phyloP scores from a whole-genome alignment of 148 eudicot genomes.

The Arctostaphylos glauca region DNA sequence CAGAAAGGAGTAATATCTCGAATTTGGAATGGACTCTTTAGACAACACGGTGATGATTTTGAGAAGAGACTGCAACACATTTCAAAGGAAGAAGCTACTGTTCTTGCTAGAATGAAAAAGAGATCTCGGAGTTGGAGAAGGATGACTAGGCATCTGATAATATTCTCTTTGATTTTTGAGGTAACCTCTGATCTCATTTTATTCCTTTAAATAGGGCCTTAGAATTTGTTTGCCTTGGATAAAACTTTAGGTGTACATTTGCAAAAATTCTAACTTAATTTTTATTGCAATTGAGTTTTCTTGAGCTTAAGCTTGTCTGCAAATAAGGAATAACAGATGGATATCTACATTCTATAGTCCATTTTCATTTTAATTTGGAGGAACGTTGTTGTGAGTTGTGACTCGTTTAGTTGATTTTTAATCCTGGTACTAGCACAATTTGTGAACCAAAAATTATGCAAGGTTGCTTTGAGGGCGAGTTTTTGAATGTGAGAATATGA shows the following conservation, averaged over 20 bases:
- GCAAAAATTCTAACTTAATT: not conserved
- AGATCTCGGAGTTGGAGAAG: conserved; percentile 63
- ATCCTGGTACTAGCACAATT: not conserved
- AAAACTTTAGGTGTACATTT: not conserved
- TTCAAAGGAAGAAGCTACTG: conserved; percentile 67
- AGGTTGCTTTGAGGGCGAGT: not conserved
- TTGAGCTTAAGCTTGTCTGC: conserved; percentile 6
- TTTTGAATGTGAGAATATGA: not conserved
- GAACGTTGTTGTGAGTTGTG: not conserved
- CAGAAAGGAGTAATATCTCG: conserved; percentile 61
- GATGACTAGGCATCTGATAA: conserved; percentile 50
- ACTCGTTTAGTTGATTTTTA: conserved; percentile 6
- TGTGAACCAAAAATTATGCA: not conserved
- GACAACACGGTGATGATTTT: conserved; percentile 60
- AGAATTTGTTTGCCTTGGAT: not conserved
- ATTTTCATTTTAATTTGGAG: not conserved
- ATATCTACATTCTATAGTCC: not conserved
- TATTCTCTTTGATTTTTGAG: conserved; percentile 65
- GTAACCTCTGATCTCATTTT: conserved; percentile 28
- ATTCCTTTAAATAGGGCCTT: not conserved
- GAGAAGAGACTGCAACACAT: conserved; percentile 68
- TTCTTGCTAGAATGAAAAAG: conserved; percentile 59
- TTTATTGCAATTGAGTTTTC: not conserved
- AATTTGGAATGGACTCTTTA: conserved; percentile 62
- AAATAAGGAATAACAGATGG: not conserved